phyloP scores from a whole-genome alignment of 2,329 filamentous ascomycete species.

The Aspergillus hortae region DNA sequence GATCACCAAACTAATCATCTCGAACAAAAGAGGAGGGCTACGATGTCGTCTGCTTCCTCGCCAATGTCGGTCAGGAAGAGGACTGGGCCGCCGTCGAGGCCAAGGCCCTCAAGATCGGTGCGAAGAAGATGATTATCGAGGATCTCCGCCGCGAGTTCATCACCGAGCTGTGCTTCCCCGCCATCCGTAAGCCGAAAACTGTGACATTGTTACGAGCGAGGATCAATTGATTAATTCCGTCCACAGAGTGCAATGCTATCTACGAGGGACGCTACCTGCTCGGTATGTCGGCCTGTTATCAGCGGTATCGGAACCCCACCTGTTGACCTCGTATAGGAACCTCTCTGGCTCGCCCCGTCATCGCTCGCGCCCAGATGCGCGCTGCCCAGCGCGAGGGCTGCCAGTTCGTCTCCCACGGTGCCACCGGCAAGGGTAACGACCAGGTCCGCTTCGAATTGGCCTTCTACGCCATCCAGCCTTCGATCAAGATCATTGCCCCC shows the following conservation, averaged over 20 bases:
- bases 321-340: constrained; percentile 15
- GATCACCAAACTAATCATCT: constrained; percentile 1
- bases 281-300: constrained; percentile 24
- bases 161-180: constrained; percentile 75
- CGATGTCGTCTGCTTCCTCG: constrained; percentile 31
- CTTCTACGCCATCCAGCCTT: constrained; percentile 48
- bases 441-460: constrained; percentile 50
- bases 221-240: constrained; percentile 14
- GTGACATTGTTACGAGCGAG: constrained; percentile 11
- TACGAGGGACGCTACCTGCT: constrained; percentile 66
- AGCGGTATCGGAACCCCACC: not conserved
- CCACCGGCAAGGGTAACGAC: constrained; percentile 49
- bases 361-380: constrained; percentile 44
- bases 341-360: constrained; percentile 45
- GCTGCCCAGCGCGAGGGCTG: constrained; percentile 42
- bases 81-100: constrained; percentile 69
- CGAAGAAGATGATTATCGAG: constrained; percentile 59
- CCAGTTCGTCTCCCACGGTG: constrained; percentile 43
- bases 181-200: constrained; percentile 46
- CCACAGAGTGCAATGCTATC: constrained; percentile 53
- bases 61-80: constrained; percentile 73
- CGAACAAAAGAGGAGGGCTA: constrained; percentile 11
- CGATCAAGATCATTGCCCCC: constrained; percentile 48
- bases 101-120: constrained; percentile 69
- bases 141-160: constrained; percentile 72